Base-by-base conservation (phyloP, 2,329 filamentous ascomycete genomes). In the Acrocalymma vagum region DNA sequence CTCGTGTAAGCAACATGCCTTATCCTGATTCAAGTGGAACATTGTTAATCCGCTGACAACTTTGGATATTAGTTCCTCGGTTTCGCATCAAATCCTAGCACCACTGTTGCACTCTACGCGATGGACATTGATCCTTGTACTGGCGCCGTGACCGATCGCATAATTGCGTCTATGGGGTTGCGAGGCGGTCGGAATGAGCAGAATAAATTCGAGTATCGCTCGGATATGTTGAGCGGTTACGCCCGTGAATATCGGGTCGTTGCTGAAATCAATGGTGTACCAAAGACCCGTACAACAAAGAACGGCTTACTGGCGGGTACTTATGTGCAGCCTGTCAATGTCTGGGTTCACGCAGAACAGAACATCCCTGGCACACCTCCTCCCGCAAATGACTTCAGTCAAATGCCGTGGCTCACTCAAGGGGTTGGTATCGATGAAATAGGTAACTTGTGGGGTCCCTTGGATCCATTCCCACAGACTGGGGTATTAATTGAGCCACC, bases 71-170 rank as follows among this genome's bases (percentile, higher is more conserved):
- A n/a, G 54, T 69, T 66, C 31, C 52, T 69, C 10, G 68, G 67
- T 5, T 62, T 60, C 28, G 57, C 58, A 3, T 67, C 67, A 2
- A 60, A 70, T 21, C 50, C 51, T 27, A 36, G 24, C 7, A 52
- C 54, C 6, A 51, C 49, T 9, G 50, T 70, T 20, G 52, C 49
- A 15, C 58, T 71, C 34, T 62, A 45, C 17, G 63, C 64, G 23
- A 61, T 69, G 21, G 67, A 71, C n/a, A 42, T 70, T 18, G 62
- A 71, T 27, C 63, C 60, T n/a, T 72, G 69, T 45, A 69, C 64
- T 1, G 69, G 69, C 11, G 54, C 53, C 17, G 51, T 58, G n/a
- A 63, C 51, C 3, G 55, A 67, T 17, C 57, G 62, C 6, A 40
- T 56, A 6, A 46, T 72, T 18, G 63, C 59, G n/a, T n/a, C n/a